Conservation (phyloP, 2,329 filamentous ascomycete genomes). For the Pestalotiopsis sp. region DNA sequence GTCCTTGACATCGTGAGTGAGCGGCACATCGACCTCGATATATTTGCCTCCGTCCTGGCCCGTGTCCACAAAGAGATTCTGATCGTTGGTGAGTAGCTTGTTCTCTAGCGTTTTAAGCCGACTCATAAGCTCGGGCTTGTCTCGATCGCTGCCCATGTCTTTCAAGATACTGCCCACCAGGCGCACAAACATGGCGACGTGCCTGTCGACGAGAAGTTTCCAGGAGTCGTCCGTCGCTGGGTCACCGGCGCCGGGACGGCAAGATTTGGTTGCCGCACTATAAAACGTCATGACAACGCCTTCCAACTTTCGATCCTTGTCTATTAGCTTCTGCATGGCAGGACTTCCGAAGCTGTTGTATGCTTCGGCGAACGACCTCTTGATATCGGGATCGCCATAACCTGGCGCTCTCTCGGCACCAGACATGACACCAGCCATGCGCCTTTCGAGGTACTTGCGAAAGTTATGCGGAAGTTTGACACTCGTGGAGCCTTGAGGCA, state of each 20-base stretch:
- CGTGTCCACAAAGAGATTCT: slow-evolving; percentile 74
- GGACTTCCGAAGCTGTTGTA: slow-evolving; percentile 91
- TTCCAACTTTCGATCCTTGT: slow-evolving; percentile 91
- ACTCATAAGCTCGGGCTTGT: slow-evolving; percentile 81
- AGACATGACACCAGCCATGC: slow-evolving; percentile 78
- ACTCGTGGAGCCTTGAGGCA: slow-evolving; percentile 49
- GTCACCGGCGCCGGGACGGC: slow-evolving; percentile 69
- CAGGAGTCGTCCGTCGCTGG: slow-evolving; percentile 80
- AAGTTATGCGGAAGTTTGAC: slow-evolving; percentile 63
- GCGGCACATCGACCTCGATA: slow-evolving; percentile 79
- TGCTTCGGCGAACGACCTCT: slow-evolving; percentile 92
- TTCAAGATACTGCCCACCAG: slow-evolving; percentile 80
- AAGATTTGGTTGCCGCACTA: slow-evolving; percentile 88
- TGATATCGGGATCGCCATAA: slow-evolving; percentile 87
- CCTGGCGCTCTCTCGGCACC: slow-evolving; percentile 85
- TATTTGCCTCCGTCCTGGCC: slow-evolving; percentile 64
- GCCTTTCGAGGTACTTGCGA: slow-evolving; percentile 61
- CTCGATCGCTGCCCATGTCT: slow-evolving; percentile 82
- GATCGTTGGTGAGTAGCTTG: slow-evolving; percentile 91
- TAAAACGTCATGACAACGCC: slow-evolving; percentile 96
- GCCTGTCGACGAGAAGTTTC: slow-evolving; percentile 90
- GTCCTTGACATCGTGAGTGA: slow-evolving; percentile 93
- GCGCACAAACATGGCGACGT: slow-evolving; percentile 92
- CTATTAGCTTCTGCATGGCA: slow-evolving; percentile 85
- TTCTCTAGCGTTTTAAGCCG: slow-evolving; percentile 83